Conservation (phyloP, 352 stramenopile genomes). For the Pythium phragmitis region DNA sequence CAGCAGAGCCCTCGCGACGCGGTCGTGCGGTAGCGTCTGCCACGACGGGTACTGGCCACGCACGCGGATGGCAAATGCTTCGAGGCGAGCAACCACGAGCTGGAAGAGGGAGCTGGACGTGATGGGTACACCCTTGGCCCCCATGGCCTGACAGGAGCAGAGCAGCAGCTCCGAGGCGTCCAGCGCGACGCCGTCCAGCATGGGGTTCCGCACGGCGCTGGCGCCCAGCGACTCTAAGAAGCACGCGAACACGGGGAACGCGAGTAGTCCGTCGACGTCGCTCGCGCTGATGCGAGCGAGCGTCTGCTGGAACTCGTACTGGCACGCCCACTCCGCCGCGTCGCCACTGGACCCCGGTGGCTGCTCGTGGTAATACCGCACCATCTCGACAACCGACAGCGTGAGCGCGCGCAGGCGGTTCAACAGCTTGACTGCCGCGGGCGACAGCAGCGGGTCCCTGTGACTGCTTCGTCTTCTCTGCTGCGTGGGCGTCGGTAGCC, state of each 20-base stretch:
- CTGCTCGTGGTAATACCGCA: conserved; percentile 53
- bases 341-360: conserved; percentile 9
- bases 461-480: background rate
- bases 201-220: conserved; percentile 51
- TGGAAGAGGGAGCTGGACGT: conserved; percentile 49
- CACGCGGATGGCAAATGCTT: conserved; percentile 49
- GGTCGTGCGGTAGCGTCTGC: conserved; percentile 54
- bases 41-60: conserved; percentile 40
- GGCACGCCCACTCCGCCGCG: conserved; percentile 26
- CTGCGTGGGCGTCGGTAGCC: background rate
- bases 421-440: conserved; percentile 44
- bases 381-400: conserved; percentile 62
- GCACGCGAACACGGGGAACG: conserved; percentile 32
- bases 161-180: conserved; percentile 71
- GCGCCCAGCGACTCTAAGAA: conserved; percentile 50
- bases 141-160: conserved; percentile 50
- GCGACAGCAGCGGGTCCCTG: conserved; percentile 27
- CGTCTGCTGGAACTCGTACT: conserved; percentile 46
- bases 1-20: conserved; percentile 51
- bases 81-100: conserved; percentile 50
- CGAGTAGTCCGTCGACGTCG: conserved; percentile 49
- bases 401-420: conserved; percentile 62
- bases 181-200: conserved; percentile 61
- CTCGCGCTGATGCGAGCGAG: conserved; percentile 46
- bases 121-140: conserved; percentile 4